Conservation (phyloP, 306 rosid genomes). For the Senna tora region DNA sequence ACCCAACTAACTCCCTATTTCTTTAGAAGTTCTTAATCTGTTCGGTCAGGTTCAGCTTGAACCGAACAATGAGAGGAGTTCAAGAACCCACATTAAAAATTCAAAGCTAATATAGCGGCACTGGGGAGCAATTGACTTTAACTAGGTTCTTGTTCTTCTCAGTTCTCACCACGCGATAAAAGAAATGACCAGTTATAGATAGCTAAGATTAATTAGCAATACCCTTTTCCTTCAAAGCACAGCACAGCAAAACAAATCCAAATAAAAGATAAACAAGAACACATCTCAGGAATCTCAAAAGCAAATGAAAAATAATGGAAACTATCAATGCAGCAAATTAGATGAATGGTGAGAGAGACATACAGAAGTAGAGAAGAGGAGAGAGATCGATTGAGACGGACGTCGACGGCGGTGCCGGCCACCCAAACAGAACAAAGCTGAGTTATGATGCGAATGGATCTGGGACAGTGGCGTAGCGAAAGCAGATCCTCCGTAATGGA, state of each 20-base stretch:
- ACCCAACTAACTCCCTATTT: too few relatives aligned
- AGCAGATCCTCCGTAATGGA: too few relatives aligned
- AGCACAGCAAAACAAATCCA: too few relatives aligned
- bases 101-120: background rate
- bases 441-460: background rate
- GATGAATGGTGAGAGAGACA: background rate
- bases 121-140: background rate
- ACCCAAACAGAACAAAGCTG: background rate
- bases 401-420: background rate
- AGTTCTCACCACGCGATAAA: background rate
- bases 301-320: background rate
- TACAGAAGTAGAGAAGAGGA: background rate
- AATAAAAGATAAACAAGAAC: background rate
- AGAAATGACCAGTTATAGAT: background rate
- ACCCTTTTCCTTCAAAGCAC: background rate
- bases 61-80: too few relatives aligned
- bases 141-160: background rate
- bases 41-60: too few relatives aligned
- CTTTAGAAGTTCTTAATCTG: too few relatives aligned
- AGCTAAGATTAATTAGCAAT: background rate
- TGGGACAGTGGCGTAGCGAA: too few relatives aligned
- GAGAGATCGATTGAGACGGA: background rate
- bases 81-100: background rate
- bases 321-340: background rate
- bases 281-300: background rate